These are phyloP conservation scores for Syzygium oleosum DNA, from an alignment of 345 rosid species.

Conservation along the genomic window DNA sequence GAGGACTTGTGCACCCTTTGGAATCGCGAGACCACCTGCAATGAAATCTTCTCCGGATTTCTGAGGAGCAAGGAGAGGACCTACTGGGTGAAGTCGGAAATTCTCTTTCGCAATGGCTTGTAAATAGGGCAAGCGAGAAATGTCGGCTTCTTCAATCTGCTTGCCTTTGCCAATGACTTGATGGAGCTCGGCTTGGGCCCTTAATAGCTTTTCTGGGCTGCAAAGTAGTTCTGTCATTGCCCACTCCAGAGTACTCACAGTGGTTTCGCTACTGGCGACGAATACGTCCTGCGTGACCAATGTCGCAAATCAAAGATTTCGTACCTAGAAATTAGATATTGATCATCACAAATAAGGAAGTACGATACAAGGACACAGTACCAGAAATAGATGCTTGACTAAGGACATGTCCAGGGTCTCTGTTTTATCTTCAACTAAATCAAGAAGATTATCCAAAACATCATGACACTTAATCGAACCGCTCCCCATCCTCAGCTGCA, in stretches of 20 bases:
- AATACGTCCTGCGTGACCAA: neutral
- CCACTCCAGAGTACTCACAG: neutral
- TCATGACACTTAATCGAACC: constrained; percentile 6
- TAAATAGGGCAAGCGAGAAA: neutral
- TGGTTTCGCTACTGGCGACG: neutral
- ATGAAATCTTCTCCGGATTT: neutral
- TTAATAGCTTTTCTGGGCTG: neutral
- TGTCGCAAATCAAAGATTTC: neutral
- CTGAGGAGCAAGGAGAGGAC: neutral
- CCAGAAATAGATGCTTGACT: neutral
- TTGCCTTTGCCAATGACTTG: neutral
- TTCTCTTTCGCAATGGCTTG: neutral
- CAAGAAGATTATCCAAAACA: constrained; percentile 26
- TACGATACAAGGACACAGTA: neutral
- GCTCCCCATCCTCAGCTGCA: neutral
- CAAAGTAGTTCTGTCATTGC: neutral
- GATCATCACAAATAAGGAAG: neutral
- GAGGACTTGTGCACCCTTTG: neutral
- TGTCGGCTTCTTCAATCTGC: neutral
- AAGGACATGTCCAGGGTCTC: constrained; percentile 4
- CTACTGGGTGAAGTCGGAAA: neutral
- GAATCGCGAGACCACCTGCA: neutral
- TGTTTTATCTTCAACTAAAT: constrained; percentile 2
- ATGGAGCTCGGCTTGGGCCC: neutral
- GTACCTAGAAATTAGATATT: neutral